Conservation (phyloP, 2,329 filamentous ascomycete species). For the Pyrenophora teres region DNA sequence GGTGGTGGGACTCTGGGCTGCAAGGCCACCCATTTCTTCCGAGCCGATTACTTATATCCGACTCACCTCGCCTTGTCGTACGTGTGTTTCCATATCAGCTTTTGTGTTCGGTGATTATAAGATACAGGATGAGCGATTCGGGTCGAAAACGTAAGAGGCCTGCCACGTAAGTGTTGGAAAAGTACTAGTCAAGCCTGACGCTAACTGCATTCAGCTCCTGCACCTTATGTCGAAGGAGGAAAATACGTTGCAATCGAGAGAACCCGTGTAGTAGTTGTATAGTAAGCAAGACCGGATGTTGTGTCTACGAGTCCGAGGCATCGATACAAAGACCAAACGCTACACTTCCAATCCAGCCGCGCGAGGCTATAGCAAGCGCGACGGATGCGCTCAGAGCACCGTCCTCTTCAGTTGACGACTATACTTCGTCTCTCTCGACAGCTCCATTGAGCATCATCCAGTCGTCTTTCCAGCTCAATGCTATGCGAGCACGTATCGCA, state of each 20-base stretch:
- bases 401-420: background rate
- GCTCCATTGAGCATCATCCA: slow-evolving; percentile 17
- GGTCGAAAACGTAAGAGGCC: slow-evolving; percentile 48
- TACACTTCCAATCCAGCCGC: slow-evolving; percentile 1
- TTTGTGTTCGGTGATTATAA: too few species aligned
- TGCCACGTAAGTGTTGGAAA: slow-evolving; percentile 45
- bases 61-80: background rate
- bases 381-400: background rate
- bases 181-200: background rate
- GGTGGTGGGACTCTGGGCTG: background rate
- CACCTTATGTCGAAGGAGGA: slow-evolving; percentile 62
- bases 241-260: slow-evolving; percentile 65
- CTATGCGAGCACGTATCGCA: slow-evolving; percentile 48
- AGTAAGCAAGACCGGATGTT: slow-evolving; percentile 57
- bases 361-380: background rate
- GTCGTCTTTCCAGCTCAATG: slow-evolving; percentile 43
- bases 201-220: slow-evolving; percentile 54
- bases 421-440: background rate
- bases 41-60: slow-evolving; percentile 2
- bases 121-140: slow-evolving; percentile 28
- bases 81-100: background rate
- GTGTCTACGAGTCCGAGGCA: slow-evolving; percentile 54
- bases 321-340: slow-evolving; percentile 9
- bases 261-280: slow-evolving; percentile 64
- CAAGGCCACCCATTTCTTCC: too few species aligned